Conservation (phyloP, 305 asterid species). For the Withania somnifera region DNA sequence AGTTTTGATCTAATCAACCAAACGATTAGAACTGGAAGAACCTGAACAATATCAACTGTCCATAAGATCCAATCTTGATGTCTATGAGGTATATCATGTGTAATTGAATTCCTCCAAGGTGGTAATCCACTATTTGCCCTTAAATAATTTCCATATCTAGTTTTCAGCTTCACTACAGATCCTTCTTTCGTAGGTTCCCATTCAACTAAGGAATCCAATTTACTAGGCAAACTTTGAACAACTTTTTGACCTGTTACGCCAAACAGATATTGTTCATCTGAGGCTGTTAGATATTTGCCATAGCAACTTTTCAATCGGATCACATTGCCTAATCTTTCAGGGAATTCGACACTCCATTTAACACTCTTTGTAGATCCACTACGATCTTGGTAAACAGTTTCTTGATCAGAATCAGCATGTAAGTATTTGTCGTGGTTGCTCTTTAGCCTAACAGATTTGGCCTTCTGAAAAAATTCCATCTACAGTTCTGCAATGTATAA, state of each 20-base stretch:
- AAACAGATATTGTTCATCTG: conserved; percentile 36
- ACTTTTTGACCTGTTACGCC: conserved; percentile 39
- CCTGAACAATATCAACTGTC: conserved; percentile 31
- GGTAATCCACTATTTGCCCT: conserved; percentile 26
- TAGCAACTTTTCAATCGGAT: conserved; percentile 43
- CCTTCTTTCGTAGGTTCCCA: conserved; percentile 77
- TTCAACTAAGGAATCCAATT: conserved; percentile 35
- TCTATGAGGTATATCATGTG: conserved; percentile 22
- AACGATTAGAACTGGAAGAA: conserved; percentile 19
- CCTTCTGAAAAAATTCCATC: conserved; percentile 47
- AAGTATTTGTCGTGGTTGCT: conserved; percentile 49
- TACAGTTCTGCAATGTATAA: not conserved
- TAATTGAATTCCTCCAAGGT: conserved; percentile 27
- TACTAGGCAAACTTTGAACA: conserved; percentile 28
- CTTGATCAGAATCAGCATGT: conserved; percentile 42
- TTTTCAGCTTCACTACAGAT: conserved; percentile 41
- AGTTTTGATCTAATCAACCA: not conserved
- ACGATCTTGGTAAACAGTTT: conserved; percentile 27
- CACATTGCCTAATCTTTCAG: conserved; percentile 13
- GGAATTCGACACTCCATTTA: conserved; percentile 41
- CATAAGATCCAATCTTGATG: conserved; percentile 22
- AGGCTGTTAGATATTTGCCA: conserved; percentile 57
- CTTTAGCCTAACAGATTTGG: conserved; percentile 35
- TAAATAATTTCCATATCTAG: conserved; percentile 24
- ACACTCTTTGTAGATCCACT: conserved; percentile 23